Evolutionary conservation across 2,329 filamentous ascomycete genomes (phyloP), one percentile per base, ranked within the genome.

Genomic region (Teratosphaeria epicoccoides): DNA sequence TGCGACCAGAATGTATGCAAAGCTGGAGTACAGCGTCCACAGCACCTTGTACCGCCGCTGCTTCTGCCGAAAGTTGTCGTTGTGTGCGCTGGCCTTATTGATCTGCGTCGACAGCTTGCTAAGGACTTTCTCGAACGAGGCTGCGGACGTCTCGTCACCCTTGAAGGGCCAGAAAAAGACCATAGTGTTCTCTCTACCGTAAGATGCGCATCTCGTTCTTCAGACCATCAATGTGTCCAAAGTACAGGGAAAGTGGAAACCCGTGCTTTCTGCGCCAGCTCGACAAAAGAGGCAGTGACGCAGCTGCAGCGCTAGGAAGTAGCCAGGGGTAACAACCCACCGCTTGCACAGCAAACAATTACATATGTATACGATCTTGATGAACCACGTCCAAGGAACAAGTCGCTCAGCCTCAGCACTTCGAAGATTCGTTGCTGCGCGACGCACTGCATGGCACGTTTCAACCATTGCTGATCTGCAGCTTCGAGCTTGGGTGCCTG

Each of bases 121-220:
- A 25, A 98, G 82, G 2, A 85, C 82, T 75, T 90, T 96, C 73
- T 98, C 93, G 66, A 97, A 98, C 3, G 85, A 87, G 49, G 89
- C 90, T 24, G 93, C 85, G 59, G 90, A 95, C 66, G 80, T 85
- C 67, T 85, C 80, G 64, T 87, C 80, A 88, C 95, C 86, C 75
- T 81, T 83, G 82, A 85, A 95, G 57, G 88, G 87, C 87, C 88
- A 93, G 60, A 93, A 78, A 49, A 84, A 87, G 63, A 90, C 85
- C 87, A 93, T 93, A n/a, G 53, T 61, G 52, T 52, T 49, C 25
- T 22, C 29, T 40, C 24, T 51, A 43, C 43, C 33, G 33, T 43
- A 14, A 14, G 11, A 9, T 37, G 48, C n/a, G 28, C 50, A 49
- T 46, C n/a, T 46, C 20, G n/a, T 17, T 40, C 4, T 7, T 5